These are phyloP conservation scores for Avena eriantha DNA, from an alignment of 176 grass and related monocot genomes.

Conservation along the genomic window DNA sequence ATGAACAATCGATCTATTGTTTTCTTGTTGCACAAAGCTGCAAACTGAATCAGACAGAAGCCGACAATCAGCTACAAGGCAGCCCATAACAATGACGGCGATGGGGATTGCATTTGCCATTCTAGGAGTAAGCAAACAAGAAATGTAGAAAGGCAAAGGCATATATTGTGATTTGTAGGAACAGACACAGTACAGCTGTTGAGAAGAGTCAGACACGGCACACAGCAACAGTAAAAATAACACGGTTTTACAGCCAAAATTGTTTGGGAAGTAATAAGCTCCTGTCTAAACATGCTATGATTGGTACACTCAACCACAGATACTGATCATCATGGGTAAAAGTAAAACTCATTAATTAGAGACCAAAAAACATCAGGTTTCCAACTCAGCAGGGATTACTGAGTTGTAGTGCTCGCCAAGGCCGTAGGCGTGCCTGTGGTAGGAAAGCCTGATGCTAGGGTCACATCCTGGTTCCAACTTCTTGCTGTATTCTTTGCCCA, in stretches of 20 bases:
- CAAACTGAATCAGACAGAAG: neutral
- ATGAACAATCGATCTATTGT: neutral
- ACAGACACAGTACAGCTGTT: constrained; percentile 23
- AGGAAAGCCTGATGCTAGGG: constrained; percentile 74
- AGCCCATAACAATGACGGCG: neutral
- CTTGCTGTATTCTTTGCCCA: constrained; percentile 87
- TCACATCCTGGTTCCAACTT: constrained; percentile 46
- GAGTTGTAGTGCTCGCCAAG: constrained; percentile 99
- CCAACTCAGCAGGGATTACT: constrained; percentile 50
- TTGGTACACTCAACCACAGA: constrained; percentile 44
- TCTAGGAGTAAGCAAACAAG: neutral
- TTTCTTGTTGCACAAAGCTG: neutral
- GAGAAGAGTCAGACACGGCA: neutral
- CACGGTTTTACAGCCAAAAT: constrained; percentile 43
- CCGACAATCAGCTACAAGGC: neutral
- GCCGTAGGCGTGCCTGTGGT: constrained; percentile 91
- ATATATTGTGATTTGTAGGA: neutral
- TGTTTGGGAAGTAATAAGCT: constrained; percentile 47
- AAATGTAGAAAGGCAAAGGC: neutral
- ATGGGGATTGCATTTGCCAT: neutral
- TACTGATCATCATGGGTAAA: constrained; percentile 37
- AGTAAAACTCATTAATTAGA: constrained; percentile 39
- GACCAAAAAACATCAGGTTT: neutral
- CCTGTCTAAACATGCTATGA: constrained; percentile 36
- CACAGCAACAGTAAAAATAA: constrained; percentile 5